phyloP scores from a whole-genome alignment of 1,284 basidiomycete genomes.

The Irpex sp. region DNA sequence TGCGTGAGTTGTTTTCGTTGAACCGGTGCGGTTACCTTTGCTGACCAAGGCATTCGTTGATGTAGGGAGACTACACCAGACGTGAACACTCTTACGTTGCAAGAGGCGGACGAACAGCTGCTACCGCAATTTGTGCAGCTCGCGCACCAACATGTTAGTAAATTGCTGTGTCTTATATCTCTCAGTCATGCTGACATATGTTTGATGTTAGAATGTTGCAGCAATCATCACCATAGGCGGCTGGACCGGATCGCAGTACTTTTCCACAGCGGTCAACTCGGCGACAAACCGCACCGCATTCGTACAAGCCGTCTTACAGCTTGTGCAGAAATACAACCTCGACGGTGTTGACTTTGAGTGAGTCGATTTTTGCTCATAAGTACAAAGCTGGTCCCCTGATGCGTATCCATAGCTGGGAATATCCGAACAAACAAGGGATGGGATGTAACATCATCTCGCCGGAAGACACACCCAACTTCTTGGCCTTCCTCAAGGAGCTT shows the following conservation, averaged over 20 bases:
- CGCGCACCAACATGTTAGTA: constrained; percentile 50
- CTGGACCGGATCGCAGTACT: constrained; percentile 79
- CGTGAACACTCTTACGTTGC: constrained; percentile 37
- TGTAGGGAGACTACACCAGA: constrained; percentile 33
- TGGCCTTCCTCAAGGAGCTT: constrained; percentile 52
- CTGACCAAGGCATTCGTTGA: constrained; percentile 29
- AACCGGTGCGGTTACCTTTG: constrained; percentile 9
- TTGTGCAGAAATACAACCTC: constrained; percentile 65
- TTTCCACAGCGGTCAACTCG: constrained; percentile 71
- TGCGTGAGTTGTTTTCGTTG: constrained; percentile 52
- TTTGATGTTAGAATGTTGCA: constrained; percentile 46
- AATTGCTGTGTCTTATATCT: not conserved
- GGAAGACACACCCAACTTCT: constrained; percentile 59
- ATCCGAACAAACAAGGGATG: constrained; percentile 64
- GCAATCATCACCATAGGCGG: constrained; percentile 84
- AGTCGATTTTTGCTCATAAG: constrained; percentile 22
- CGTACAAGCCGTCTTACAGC: constrained; percentile 55
- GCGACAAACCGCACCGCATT: constrained; percentile 64
- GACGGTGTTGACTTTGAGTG: constrained; percentile 89
- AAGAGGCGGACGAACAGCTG: constrained; percentile 36
- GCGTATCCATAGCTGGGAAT: constrained; percentile 67
- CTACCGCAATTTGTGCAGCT: constrained; percentile 49
- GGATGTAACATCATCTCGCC: constrained; percentile 62
- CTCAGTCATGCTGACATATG: not conserved
- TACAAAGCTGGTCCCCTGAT: not conserved